Evolutionary conservation across 2,329 filamentous ascomycete genomes (phyloP).

Genomic region (Cyanodermella asteris): DNA sequence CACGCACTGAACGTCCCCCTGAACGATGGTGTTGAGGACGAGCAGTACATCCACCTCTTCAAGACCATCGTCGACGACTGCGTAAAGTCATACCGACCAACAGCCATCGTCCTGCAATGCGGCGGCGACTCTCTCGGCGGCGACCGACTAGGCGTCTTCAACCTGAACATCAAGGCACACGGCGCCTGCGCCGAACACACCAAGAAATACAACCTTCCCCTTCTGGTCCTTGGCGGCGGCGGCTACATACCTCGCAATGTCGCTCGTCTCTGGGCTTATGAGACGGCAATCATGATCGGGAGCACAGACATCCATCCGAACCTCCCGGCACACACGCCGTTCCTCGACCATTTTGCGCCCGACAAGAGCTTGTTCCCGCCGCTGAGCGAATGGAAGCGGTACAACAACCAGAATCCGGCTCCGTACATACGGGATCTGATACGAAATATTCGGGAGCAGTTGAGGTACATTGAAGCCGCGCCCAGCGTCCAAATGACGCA

Average conservation of each 20-base stretch:
- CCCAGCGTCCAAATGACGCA: constrained; percentile 71
- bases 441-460: constrained; percentile 58
- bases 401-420: constrained; percentile 57
- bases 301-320: constrained; percentile 45
- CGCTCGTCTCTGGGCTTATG: constrained; percentile 87
- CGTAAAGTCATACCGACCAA: constrained; percentile 65
- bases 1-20: constrained; percentile 81
- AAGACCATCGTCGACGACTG: constrained; percentile 57
- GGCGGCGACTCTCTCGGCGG: constrained; percentile 87
- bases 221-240: constrained; percentile 81
- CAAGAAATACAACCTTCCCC: constrained; percentile 57
- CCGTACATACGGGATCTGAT: constrained; percentile 58
- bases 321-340: constrained; percentile 62
- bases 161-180: constrained; percentile 86
- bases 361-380: constrained; percentile 76
- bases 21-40: constrained; percentile 75
- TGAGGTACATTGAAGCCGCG: constrained; percentile 63
- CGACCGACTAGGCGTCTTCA: constrained; percentile 85
- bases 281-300: constrained; percentile 75
- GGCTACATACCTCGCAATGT: constrained; percentile 95
- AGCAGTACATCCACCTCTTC: constrained; percentile 73
- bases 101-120: constrained; percentile 83
- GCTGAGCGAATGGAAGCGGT: constrained; percentile 45
- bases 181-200: constrained; percentile 77
- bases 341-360: constrained; percentile 71